Percentiles rank a stretch among this genome's conserved stretches.
Conservation (phyloP, 2,329 filamentous ascomycete species). For the Fusarium caatingaense region DNA sequence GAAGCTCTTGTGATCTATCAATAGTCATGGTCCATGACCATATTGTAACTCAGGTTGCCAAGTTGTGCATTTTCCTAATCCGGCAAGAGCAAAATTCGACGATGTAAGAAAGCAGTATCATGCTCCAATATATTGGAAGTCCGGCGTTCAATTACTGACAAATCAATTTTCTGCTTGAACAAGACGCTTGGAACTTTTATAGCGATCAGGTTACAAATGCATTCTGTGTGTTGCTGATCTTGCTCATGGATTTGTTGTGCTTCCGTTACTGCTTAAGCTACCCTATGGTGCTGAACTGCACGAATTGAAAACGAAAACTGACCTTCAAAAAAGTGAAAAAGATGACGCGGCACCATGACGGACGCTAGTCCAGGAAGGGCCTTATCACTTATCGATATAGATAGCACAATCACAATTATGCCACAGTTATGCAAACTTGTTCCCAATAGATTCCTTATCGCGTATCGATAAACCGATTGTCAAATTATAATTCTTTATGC, state of each 20-base stretch:
- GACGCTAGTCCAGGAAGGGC: neutral
- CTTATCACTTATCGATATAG: neutral
- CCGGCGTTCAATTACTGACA: neutral
- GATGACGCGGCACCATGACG: too few relatives aligned
- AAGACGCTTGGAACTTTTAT: accelerated
- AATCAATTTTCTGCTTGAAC: neutral
- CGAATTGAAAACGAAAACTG: too few relatives aligned
- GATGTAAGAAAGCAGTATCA: accelerated
- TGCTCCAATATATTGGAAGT: accelerated
- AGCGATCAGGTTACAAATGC: neutral
- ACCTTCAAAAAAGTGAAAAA: too few relatives aligned
- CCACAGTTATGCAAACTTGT: neutral
- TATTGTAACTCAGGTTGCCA: neutral
- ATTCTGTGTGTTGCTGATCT: neutral
- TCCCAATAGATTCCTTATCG: neutral
- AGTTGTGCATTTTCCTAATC: constrained; percentile 9
- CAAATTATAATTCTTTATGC: neutral
- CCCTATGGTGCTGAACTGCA: neutral
- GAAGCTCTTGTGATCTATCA: too few relatives aligned
- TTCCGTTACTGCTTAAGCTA: neutral
- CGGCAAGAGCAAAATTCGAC: neutral
- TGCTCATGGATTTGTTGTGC: neutral
- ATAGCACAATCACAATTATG: neutral
- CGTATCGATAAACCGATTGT: neutral
- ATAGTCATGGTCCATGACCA: too few relatives aligned